These are phyloP conservation scores for Blepharisma japonicum DNA, from an alignment of 73 alveolate genomes.

Conservation along the genomic window DNA sequence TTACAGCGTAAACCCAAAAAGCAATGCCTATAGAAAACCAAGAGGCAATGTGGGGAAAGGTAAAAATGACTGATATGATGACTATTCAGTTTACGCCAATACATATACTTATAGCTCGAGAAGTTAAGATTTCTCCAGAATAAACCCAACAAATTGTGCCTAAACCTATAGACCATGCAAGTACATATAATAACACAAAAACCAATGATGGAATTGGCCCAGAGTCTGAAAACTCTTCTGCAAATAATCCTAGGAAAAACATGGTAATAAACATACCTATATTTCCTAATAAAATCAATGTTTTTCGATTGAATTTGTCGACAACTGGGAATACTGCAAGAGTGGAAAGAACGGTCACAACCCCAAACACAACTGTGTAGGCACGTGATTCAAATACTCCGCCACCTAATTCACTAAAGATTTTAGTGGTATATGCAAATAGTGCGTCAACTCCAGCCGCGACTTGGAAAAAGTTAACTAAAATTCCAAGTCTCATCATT, in stretches of 20 bases:
- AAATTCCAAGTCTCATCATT: neutral
- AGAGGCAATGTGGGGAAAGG: neutral
- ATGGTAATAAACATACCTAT: neutral
- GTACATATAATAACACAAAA: too few species aligned
- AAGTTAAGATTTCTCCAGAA: too few species aligned
- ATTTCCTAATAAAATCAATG: neutral
- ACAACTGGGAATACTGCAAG: neutral
- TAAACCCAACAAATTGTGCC: too few species aligned
- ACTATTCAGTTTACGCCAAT: too few species aligned
- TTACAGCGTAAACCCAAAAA: neutral
- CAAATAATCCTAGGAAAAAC: too few species aligned
- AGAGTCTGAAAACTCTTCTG: too few species aligned
- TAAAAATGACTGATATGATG: neutral
- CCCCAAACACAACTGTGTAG: neutral
- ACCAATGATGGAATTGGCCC: too few species aligned
- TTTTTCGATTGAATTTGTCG: conserved; percentile 1
- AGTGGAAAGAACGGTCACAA: neutral
- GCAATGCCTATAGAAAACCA: neutral
- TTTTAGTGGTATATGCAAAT: neutral
- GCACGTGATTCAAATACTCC: neutral
- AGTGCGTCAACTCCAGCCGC: neutral
- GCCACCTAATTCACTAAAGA: conserved; percentile 11
- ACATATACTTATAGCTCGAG: too few species aligned
- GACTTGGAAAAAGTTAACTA: neutral
- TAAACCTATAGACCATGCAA: too few species aligned